Evolutionary conservation across 345 rosid genomes (phyloP).

Genomic region (Populus alba): DNA sequence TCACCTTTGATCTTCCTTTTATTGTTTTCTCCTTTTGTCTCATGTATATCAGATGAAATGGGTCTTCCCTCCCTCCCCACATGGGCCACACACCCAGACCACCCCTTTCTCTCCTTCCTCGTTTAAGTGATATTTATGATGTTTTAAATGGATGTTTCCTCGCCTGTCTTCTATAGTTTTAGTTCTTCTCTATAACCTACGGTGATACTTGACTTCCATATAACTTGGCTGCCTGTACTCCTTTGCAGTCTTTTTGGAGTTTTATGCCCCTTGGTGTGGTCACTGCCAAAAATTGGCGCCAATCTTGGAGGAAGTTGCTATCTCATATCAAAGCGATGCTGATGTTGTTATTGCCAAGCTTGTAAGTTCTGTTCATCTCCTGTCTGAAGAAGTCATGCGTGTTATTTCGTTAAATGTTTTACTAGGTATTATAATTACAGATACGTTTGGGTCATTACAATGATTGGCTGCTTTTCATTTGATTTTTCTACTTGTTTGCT

Average conservation of each 20-base stretch:
- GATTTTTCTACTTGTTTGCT: not conserved
- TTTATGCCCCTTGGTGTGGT: slow-evolving; percentile 99
- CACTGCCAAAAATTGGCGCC: slow-evolving; percentile 93
- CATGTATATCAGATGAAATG: no score
- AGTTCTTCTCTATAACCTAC: not conserved
- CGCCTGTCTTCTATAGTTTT: no score
- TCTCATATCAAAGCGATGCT: slow-evolving; percentile 57
- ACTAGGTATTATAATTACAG: not conserved
- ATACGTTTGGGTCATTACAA: not conserved
- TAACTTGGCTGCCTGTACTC: not conserved
- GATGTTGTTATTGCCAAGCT: slow-evolving; percentile 71
- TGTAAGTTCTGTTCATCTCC: slow-evolving; percentile 40
- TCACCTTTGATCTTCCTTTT: no score
- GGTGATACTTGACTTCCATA: not conserved
- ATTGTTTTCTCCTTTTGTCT: no score
- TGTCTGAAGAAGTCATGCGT: not conserved
- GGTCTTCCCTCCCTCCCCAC: no score
- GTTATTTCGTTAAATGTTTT: not conserved
- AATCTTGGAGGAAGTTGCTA: slow-evolving; percentile 88
- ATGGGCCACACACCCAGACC: no score
- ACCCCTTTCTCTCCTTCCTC: no score
- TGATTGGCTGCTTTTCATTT: not conserved
- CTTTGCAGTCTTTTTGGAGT: slow-evolving; percentile 78
- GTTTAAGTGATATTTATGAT: no score
- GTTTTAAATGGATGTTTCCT: no score